These are phyloP conservation scores for Kuraishia capsulata DNA, from an alignment of 805 yeast genomes.

Conservation along the genomic window DNA sequence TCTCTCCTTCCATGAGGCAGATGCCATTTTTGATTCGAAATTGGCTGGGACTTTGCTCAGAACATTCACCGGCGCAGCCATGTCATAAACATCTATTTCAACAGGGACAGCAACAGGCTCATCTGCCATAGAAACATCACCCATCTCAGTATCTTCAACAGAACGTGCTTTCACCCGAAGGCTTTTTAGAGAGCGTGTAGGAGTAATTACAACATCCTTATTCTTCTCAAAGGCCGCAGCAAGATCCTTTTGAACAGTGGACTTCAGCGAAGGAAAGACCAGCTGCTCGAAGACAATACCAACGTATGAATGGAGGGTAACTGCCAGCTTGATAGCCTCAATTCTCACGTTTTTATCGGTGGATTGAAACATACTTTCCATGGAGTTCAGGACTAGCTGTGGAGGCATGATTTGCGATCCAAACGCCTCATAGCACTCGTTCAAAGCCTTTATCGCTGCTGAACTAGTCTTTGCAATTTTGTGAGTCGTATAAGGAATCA, in stretches of 20 bases:
- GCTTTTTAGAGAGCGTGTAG: conserved; percentile 42
- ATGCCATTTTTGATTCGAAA: conserved; percentile 41
- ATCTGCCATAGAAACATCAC: conserved; percentile 15
- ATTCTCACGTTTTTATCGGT: conserved; percentile 82
- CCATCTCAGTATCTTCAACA: conserved; percentile 26
- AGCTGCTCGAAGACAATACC: conserved; percentile 52
- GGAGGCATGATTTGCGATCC: conserved; percentile 60
- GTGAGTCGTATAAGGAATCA: conserved; percentile 53
- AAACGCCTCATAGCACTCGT: conserved; percentile 45
- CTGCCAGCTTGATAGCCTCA: conserved; percentile 61
- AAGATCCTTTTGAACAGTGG: conserved; percentile 85
- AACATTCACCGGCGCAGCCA: conserved; percentile 63
- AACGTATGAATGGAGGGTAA: conserved; percentile 66
- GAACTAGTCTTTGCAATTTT: conserved; percentile 73
- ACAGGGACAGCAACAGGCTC: conserved; percentile 6
- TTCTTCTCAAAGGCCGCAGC: conserved; percentile 54
- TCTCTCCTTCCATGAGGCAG: conserved; percentile 79
- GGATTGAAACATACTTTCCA: conserved; percentile 71
- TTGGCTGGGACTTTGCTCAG: conserved; percentile 57
- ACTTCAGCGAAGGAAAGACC: conserved; percentile 67
- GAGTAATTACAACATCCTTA: conserved; percentile 21
- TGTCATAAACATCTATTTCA: conserved; percentile 56
- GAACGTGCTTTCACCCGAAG: conserved; percentile 11
- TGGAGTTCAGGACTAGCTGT: conserved; percentile 39
- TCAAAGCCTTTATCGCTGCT: conserved; percentile 50